Conservation (phyloP, 192 early-diverging fungal genomes). For the Funneliformis mosseae region DNA sequence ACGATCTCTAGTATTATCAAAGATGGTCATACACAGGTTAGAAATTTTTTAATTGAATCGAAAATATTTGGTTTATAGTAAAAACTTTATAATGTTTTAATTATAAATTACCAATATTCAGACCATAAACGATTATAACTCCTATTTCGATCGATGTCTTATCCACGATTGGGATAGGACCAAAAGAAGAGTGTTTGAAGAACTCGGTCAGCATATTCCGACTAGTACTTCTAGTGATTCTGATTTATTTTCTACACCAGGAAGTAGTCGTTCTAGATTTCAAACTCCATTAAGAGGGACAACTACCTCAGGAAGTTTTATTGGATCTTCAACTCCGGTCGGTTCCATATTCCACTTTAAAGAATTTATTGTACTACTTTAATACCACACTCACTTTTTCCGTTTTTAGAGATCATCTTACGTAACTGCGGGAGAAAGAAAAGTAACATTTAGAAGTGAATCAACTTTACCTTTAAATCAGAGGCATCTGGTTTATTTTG, state of each 20-base stretch:
- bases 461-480: neutral
- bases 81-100: neutral
- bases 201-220: slow-evolving; percentile 71
- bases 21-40: slow-evolving; percentile 30
- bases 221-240: neutral
- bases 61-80: neutral
- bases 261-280: neutral
- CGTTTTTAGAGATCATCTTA: neutral
- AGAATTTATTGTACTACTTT: neutral
- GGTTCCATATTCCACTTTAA: neutral
- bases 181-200: slow-evolving; percentile 77
- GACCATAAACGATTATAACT: slow-evolving; percentile 71
- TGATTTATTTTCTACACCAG: neutral
- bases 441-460: neutral
- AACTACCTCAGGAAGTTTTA: neutral
- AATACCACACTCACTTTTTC: neutral
- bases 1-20: slow-evolving; percentile 23
- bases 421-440: neutral
- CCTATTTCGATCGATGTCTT: slow-evolving; percentile 57
- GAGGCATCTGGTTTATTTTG: slow-evolving; percentile 45
- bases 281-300: neutral
- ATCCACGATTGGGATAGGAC: slow-evolving; percentile 73
- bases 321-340: neutral
- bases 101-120: neutral
- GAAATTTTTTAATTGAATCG: neutral